phyloP scores from a whole-genome alignment of 2,329 filamentous ascomycete genomes.

The Proliferodiscus dingleyae region DNA sequence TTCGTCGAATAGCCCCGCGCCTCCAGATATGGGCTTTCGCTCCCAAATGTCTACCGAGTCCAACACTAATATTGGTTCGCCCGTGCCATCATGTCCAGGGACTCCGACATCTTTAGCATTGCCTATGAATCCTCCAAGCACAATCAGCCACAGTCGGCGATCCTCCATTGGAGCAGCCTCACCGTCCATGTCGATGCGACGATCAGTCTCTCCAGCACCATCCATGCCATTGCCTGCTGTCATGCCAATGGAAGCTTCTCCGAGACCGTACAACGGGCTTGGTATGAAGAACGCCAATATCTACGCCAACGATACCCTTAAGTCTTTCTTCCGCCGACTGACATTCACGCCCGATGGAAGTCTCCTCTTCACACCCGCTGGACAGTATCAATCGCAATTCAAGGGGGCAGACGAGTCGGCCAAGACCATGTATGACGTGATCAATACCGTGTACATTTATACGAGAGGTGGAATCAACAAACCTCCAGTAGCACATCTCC shows the following conservation, averaged over 20 bases:
- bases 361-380: conserved; percentile 86
- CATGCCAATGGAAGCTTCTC: conserved; percentile 87
- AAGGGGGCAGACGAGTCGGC: conserved; percentile 54
- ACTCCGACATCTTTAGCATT: conserved; percentile 85
- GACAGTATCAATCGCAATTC: conserved; percentile 84
- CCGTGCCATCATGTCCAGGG: conserved; percentile 83
- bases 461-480: conserved; percentile 95
- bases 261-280: conserved; percentile 58
- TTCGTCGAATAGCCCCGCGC: conserved; percentile 87
- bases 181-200: conserved; percentile 57
- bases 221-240: conserved; percentile 92
- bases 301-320: conserved; percentile 94
- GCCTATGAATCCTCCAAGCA: conserved; percentile 91
- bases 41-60: conserved; percentile 57
- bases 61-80: conserved; percentile 63
- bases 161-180: conserved; percentile 82
- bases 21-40: conserved; percentile 70
- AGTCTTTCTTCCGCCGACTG: conserved; percentile 90
- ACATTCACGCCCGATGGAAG: conserved; percentile 96
- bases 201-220: conserved; percentile 88
- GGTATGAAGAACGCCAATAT: conserved; percentile 81
- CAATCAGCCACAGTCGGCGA: conserved; percentile 85
- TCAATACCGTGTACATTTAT: conserved; percentile 98
- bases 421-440: conserved; percentile 78
- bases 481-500: conserved; percentile 88